phyloP scores from a whole-genome alignment of 768 basidiomycete species.

The Mycena filopes region DNA sequence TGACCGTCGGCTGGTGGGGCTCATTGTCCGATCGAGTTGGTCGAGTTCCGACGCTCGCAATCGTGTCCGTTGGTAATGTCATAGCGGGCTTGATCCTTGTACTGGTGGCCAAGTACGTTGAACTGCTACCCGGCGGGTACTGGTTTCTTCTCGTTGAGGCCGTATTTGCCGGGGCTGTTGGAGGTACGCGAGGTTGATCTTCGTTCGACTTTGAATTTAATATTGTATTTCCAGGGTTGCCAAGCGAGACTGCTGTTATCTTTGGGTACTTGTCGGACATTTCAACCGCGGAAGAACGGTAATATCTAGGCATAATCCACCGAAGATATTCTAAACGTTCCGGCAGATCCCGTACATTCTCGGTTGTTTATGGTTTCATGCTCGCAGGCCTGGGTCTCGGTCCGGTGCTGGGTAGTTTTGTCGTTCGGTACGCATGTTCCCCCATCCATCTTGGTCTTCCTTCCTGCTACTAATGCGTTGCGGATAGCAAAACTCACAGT shows the following conservation, averaged over 20 bases:
- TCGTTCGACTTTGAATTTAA: constrained; percentile 24
- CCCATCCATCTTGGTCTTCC: too few relatives aligned
- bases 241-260: constrained; percentile 59
- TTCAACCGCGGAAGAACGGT: constrained; percentile 66
- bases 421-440: constrained; percentile 63
- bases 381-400: constrained; percentile 82
- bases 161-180: constrained; percentile 73
- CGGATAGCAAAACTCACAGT: constrained; percentile 51
- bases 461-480: too few relatives aligned
- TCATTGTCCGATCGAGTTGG: constrained; percentile 82
- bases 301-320: too few relatives aligned
- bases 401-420: constrained; percentile 74
- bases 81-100: constrained; percentile 74
- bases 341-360: constrained; percentile 70
- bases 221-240: constrained; percentile 52
- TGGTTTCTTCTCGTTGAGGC: constrained; percentile 81
- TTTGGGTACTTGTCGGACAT: constrained; percentile 81
- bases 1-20: constrained; percentile 27
- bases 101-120: constrained; percentile 67
- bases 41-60: constrained; percentile 69
- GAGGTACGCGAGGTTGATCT: constrained; percentile 59
- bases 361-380: constrained; percentile 71
- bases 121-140: constrained; percentile 80
- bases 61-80: constrained; percentile 70
- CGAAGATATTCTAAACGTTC: constrained; percentile 14